phyloP scores from a whole-genome alignment of 768 basidiomycete genomes.

The Sarcomyxa edulis region DNA sequence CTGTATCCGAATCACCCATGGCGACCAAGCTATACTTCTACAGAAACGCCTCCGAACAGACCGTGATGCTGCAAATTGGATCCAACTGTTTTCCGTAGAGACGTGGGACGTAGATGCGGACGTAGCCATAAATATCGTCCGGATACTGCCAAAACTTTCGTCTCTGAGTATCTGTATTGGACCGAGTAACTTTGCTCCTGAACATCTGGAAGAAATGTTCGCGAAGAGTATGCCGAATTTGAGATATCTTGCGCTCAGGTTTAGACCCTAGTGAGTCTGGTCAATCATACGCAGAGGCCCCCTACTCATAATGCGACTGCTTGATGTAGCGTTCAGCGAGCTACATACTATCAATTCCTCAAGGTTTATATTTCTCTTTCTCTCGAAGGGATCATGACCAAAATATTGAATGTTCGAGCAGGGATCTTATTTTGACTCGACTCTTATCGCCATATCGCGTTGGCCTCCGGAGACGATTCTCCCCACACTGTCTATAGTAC shows the following conservation, averaged over 20 bases:
- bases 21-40: conserved; percentile 51
- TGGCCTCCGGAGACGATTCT: conserved; percentile 53
- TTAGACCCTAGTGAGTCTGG: conserved; percentile 81
- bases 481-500: conserved; percentile 53
- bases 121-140: conserved; percentile 64
- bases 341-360: conserved; percentile 80
- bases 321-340: conserved; percentile 52
- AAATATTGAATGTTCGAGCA: conserved; percentile 14
- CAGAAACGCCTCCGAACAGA: conserved; percentile 44
- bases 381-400: too few species aligned
- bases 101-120: conserved; percentile 74
- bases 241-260: conserved; percentile 56
- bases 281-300: neutral
- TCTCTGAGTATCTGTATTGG: conserved; percentile 66
- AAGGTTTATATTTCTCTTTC: conserved; percentile 34
- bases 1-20: conserved; percentile 43
- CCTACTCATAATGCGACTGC: neutral
- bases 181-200: conserved; percentile 69
- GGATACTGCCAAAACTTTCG: conserved; percentile 45
- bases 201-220: conserved; percentile 70
- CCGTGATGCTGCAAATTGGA: conserved; percentile 26
- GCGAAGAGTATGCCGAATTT: conserved; percentile 41
- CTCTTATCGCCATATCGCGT: conserved; percentile 51
- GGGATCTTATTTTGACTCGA: conserved; percentile 84
- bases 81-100: conserved; percentile 48